Base-by-base conservation (phyloP, 225 moss, liverwort and hornwort genomes). In the Thuidium tamariscinum region DNA sequence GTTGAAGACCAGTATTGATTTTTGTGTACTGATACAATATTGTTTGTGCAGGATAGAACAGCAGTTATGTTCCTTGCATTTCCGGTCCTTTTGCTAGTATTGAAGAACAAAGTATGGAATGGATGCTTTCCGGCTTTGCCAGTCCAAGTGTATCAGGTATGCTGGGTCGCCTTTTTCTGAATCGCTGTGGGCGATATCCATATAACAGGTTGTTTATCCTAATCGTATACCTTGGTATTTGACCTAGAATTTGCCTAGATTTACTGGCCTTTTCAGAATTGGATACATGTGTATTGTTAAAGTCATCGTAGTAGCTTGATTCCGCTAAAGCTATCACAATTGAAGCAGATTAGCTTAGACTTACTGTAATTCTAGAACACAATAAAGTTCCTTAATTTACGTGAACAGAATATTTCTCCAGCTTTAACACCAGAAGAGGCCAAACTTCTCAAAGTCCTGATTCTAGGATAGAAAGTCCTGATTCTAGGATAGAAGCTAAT, bases 111-210 rank as follows among this genome's bases (percentile, higher is more conserved):
- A 86, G 64, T 97, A 85, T 99, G 97, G 99, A 95, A 99, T 87
- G 99, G 96, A 46, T 99, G 99, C 90, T 96, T 99, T 90, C 99
- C 97, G 78, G 95, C 97, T 51, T 87, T 99, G 87, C 99, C 97
- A 89, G 99, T 99, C 73, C 97, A 99, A 89, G 86, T 92, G 62
- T 99, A 99, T 84, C 96, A 99, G 95, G 99, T 97, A 87, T 37
- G n/a, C 78, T 81, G 63, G 17, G 22, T 65, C 48, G 32, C 26
- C 18, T 44, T 86, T 44, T 56, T 54, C 66, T 51, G 55, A 77
- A 76, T 26, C 32, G 39, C 82, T 65, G 69, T n/a, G 27, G 54
- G 36, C 23, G 75, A n/a, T 76, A 26, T 59, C 39, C 3, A 34
- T 68, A 46, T 5, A 48, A 7, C 37, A 74, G 67, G 56, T 62